Conservation (phyloP, 2,329 filamentous ascomycete genomes). For the Cladosporium sp. region DNA sequence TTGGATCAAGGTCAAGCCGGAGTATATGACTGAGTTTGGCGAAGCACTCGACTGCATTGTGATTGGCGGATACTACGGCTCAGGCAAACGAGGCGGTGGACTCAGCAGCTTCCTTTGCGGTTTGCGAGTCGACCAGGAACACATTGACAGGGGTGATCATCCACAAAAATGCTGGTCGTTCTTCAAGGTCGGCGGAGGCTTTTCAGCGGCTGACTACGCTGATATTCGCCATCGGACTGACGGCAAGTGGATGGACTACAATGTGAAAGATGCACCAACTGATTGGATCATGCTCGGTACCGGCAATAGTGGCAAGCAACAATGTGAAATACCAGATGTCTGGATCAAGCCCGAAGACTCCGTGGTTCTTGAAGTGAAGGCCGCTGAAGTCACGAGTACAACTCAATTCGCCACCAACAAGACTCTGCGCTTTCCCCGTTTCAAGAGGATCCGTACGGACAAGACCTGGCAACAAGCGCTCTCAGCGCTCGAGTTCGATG, state of each 20-base stretch:
- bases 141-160: slow-evolving; percentile 47
- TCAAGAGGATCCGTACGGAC: slow-evolving; percentile 75
- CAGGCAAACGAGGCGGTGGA: slow-evolving; percentile 74
- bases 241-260: slow-evolving; percentile 87
- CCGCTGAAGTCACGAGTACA: slow-evolving; percentile 68
- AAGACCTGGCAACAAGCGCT: slow-evolving; percentile 78
- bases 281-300: slow-evolving; percentile 78
- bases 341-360: slow-evolving; percentile 92
- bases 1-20: slow-evolving; percentile 98
- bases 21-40: slow-evolving; percentile 96
- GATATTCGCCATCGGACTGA: slow-evolving; percentile 78
- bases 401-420: slow-evolving; percentile 71
- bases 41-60: slow-evolving; percentile 87
- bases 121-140: slow-evolving; percentile 68
- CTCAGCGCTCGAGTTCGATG: slow-evolving; percentile 70
- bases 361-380: slow-evolving; percentile 82
- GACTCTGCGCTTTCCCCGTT: slow-evolving; percentile 87
- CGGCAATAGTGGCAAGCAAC: slow-evolving; percentile 51
- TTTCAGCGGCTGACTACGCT: slow-evolving; percentile 78
- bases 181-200: slow-evolving; percentile 95
- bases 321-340: slow-evolving; percentile 76
- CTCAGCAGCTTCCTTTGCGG: slow-evolving; percentile 90
- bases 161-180: slow-evolving; percentile 85
- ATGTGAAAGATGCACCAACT: slow-evolving; percentile 67
- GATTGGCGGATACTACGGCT: slow-evolving; percentile 89